phyloP scores from a whole-genome alignment of 2,329 filamentous ascomycete genomes.

The Elsinoe ampelina region DNA sequence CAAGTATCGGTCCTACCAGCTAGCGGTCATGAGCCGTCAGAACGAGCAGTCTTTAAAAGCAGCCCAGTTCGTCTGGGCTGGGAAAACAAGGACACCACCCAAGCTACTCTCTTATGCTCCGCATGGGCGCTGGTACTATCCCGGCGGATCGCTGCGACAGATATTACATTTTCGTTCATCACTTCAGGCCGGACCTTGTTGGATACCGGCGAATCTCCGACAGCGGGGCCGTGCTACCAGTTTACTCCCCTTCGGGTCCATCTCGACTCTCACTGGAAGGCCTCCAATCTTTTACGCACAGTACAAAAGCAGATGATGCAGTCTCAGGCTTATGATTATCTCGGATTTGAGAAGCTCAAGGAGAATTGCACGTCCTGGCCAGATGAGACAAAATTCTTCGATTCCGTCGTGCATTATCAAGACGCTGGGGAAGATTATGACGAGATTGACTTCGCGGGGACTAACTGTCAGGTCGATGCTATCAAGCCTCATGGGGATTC shows the following conservation, averaged over 20 bases:
- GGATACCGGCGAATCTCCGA: slow-evolving; percentile 45
- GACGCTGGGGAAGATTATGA: slow-evolving; percentile 43
- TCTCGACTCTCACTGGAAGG: slow-evolving; percentile 42
- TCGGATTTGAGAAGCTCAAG: slow-evolving; percentile 30
- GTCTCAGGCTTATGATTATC: slow-evolving; percentile 27
- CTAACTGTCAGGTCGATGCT: slow-evolving; percentile 25
- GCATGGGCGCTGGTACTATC: slow-evolving; percentile 50
- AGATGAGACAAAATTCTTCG: slow-evolving; percentile 25
- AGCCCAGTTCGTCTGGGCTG: slow-evolving; percentile 24
- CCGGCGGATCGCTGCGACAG: slow-evolving; percentile 39
- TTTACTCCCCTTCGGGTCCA: slow-evolving; percentile 55
- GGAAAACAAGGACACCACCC: slow-evolving; percentile 19
- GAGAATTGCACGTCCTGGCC: slow-evolving; percentile 28
- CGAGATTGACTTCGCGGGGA: slow-evolving; percentile 36
- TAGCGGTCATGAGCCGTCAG: slow-evolving; percentile 13
- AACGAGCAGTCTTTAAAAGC: slow-evolving; percentile 28
- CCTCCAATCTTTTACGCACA: slow-evolving; percentile 25
- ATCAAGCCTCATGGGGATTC: slow-evolving; percentile 44
- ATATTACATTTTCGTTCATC: slow-evolving; percentile 54
- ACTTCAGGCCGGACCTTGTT: slow-evolving; percentile 56
- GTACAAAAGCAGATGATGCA: slow-evolving; percentile 30
- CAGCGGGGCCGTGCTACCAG: slow-evolving; percentile 59
- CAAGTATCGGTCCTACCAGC: slow-evolving; percentile 31
- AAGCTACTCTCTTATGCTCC: slow-evolving; percentile 42
- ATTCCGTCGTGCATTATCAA: slow-evolving; percentile 32